phyloP scores from a whole-genome alignment of 2,329 filamentous ascomycete species.

The Fusarium sp. region DNA sequence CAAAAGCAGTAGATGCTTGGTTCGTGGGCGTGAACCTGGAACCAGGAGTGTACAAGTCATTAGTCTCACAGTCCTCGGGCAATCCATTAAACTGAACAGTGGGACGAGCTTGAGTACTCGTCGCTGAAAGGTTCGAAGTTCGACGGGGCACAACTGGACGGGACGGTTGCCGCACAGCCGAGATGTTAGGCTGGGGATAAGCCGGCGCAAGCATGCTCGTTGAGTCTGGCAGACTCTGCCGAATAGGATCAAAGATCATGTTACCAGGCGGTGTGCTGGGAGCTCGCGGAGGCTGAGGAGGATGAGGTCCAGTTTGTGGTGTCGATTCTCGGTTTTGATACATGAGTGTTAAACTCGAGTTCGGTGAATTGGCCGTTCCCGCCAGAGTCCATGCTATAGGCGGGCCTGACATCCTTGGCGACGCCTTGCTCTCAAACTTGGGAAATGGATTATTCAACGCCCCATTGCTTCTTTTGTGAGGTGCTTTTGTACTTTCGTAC shows the following conservation, averaged over 20 bases:
- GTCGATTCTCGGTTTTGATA: constrained; percentile 66
- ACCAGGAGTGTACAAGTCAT: constrained; percentile 48
- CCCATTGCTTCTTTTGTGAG: constrained; percentile 55
- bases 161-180: constrained; percentile 59
- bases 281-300: constrained; percentile 41
- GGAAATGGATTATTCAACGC: constrained; percentile 55
- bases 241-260: constrained; percentile 70
- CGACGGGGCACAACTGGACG: constrained; percentile 44
- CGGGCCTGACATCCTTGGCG: constrained; percentile 58
- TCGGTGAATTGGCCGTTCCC: constrained; percentile 86
- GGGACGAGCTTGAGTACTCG: constrained; percentile 33
- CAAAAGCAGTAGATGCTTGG: constrained; percentile 56
- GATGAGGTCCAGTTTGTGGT: constrained; percentile 7
- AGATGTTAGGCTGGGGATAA: constrained; percentile 61
- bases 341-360: constrained; percentile 83
- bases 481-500: constrained; percentile 75
- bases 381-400: constrained; percentile 88
- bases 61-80: constrained; percentile 46
- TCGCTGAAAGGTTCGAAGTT: constrained; percentile 37
- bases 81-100: constrained; percentile 47
- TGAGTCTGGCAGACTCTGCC: constrained; percentile 64
- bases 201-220: constrained; percentile 60
- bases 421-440: constrained; percentile 58
- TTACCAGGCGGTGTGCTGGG: constrained; percentile 65
- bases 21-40: constrained; percentile 55